Base-by-base conservation (phyloP, 441 rosid genomes). In the Erodium texanum region DNA sequence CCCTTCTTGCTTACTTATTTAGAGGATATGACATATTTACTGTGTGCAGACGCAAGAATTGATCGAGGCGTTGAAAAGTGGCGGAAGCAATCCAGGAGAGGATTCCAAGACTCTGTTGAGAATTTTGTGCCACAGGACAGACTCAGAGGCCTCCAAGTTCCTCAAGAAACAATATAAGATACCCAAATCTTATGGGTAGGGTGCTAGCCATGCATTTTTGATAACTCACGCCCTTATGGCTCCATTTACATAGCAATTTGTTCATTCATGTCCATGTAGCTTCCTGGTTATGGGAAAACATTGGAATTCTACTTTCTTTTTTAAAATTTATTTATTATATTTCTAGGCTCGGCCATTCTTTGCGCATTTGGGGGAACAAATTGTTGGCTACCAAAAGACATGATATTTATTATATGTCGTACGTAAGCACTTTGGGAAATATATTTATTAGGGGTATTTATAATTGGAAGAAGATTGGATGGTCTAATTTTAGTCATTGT, bases 121-220 rank as follows among this genome's bases (percentile, higher is more conserved):
- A 77, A 82, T 94, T 75, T 73, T 94, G 71, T 89, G 99, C 68
- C 98, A 92, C 76, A 80, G 89, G 73, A 79, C 80, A 23, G 97
- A 92, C 68, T 75, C 94, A 34, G 93, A 92, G 68, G 96, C 99
- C 27, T 86, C 98, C 18, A 86, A 85, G 67, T 94, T 89, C 83
- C 88, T 94, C 19, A 94, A 91, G 83, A 94, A 89, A 73, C 97
- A 94, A 81, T 92, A 87, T 84, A 91, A 84, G 77, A 86, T 94
- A 75, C 99, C 99, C 38, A 92, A 81, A 62, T 88, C 98, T 68
- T 81, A 80, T 43, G 78, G 79, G 23, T 85, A 81, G 68, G 50
- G n/a, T 43, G 15, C 48, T 8, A 41, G 14, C 48, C 48, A 41
- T 41, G 48, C 48, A 41, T 41, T 32, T 32, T 32, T 32, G 36